phyloP scores from a whole-genome alignment of 2,329 filamentous ascomycete genomes.

The Taxawa tesnikishii region DNA sequence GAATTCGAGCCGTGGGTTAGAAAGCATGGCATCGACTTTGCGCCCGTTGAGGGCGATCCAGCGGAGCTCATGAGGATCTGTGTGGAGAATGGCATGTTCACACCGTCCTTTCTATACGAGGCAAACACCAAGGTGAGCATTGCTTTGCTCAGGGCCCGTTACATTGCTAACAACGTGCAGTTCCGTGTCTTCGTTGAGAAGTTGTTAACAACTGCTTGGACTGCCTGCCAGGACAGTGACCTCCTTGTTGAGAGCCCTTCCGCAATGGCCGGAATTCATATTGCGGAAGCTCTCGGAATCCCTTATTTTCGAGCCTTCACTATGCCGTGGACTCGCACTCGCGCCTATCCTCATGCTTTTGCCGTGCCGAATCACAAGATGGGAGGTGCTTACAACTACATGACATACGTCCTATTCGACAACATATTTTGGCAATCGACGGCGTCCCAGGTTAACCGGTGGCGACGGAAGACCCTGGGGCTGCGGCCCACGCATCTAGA shows the following conservation, averaged over 20 bases:
- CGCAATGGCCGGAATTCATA: slow-evolving; percentile 95
- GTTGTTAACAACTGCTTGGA: slow-evolving; percentile 68
- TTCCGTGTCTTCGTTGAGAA: slow-evolving; percentile 95
- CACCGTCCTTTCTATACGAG: slow-evolving; percentile 77
- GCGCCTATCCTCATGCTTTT: slow-evolving; percentile 94
- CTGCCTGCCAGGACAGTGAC: slow-evolving; percentile 74
- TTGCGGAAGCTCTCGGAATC: slow-evolving; percentile 82
- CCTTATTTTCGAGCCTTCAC: slow-evolving; percentile 97
- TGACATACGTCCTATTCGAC: slow-evolving; percentile 94
- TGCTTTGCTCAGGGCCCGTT: neutral
- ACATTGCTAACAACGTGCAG: slow-evolving; percentile 2
- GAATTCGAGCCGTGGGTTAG: slow-evolving; percentile 87
- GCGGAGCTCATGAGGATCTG: slow-evolving; percentile 91
- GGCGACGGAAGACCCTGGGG: slow-evolving; percentile 70
- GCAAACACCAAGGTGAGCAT: slow-evolving; percentile 53
- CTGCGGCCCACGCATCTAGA: slow-evolving; percentile 72
- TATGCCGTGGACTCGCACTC: slow-evolving; percentile 96
- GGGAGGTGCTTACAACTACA: slow-evolving; percentile 89
- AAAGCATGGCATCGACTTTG: slow-evolving; percentile 89
- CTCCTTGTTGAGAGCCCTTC: slow-evolving; percentile 90
- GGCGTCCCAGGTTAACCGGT: slow-evolving; percentile 79
- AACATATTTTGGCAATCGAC: slow-evolving; percentile 94
- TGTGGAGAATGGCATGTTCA: slow-evolving; percentile 96
- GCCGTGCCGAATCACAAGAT: slow-evolving; percentile 86
- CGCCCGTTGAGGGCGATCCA: slow-evolving; percentile 77